Conservation (phyloP, 1,139 yeast genomes). For the Saccharomyces hybrid region DNA sequence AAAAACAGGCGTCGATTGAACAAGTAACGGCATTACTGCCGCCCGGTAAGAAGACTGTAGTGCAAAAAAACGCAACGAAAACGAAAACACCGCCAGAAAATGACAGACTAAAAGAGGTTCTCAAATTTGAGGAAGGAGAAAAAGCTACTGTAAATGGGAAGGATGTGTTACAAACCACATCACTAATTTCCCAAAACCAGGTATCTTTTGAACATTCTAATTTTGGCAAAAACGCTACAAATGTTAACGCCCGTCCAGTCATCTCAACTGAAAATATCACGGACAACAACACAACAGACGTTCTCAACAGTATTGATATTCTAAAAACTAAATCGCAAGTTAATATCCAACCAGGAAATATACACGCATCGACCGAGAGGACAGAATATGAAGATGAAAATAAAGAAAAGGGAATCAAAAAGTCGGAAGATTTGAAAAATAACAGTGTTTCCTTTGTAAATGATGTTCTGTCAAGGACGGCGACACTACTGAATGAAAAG, state of each 20-base stretch:
- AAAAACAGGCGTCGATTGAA: neutral
- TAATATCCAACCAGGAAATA: neutral
- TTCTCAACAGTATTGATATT: neutral
- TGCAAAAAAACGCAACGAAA: neutral
- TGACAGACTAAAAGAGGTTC: neutral
- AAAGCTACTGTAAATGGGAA: neutral
- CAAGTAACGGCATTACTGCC: neutral
- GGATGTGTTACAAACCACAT: neutral
- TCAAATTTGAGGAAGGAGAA: neutral
- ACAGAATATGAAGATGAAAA: neutral
- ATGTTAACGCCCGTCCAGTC: neutral
- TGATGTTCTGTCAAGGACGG: conserved; percentile 5
- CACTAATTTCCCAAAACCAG: neutral
- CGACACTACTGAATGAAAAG: conserved; percentile 9
- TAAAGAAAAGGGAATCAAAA: neutral
- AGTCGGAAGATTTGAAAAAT: neutral
- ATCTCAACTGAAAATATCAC: neutral
- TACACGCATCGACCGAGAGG: neutral
- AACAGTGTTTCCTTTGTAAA: neutral
- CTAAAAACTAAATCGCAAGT: neutral
- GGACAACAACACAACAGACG: neutral
- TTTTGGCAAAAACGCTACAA: neutral
- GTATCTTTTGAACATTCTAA: neutral
- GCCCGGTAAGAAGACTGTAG: neutral
- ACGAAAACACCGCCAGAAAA: neutral